phyloP scores from a whole-genome alignment of 805 yeast species.

The Yamadazyma paraphyllophila region DNA sequence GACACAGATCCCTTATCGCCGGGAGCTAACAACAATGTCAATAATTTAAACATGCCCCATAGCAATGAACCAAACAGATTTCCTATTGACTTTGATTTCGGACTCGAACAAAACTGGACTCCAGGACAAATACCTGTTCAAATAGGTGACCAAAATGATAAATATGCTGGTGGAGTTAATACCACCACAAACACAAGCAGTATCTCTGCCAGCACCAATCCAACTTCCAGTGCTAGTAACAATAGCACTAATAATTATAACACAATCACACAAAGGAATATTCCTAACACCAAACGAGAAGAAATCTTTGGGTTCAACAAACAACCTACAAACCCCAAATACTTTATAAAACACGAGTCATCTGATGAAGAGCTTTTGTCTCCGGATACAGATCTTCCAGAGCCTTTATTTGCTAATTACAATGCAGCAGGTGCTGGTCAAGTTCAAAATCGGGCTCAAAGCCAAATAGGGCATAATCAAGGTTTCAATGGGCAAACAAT shows the following conservation, averaged over 20 bases:
- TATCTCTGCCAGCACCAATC: background rate
- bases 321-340: background rate
- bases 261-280: background rate
- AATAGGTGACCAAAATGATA: background rate
- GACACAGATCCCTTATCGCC: background rate
- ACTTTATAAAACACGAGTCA: conserved; percentile 6
- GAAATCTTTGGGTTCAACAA: background rate
- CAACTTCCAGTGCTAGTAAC: background rate
- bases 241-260: background rate
- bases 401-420: background rate
- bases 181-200: background rate
- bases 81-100: conserved; percentile 14
- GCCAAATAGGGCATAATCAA: background rate
- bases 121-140: background rate
- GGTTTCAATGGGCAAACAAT: too few species aligned
- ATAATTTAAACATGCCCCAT: background rate
- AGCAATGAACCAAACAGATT: conserved; percentile 3
- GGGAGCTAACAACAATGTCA: background rate
- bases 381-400: conserved; percentile 6
- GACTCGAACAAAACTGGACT: conserved; percentile 3
- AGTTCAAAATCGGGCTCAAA: background rate
- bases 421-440: background rate
- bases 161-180: background rate
- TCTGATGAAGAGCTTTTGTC: conserved; percentile 10
- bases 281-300: background rate